These are phyloP conservation scores for Rhynchosporium secalis DNA, from an alignment of 2,329 filamentous ascomycete genomes.

Conservation along the genomic window DNA sequence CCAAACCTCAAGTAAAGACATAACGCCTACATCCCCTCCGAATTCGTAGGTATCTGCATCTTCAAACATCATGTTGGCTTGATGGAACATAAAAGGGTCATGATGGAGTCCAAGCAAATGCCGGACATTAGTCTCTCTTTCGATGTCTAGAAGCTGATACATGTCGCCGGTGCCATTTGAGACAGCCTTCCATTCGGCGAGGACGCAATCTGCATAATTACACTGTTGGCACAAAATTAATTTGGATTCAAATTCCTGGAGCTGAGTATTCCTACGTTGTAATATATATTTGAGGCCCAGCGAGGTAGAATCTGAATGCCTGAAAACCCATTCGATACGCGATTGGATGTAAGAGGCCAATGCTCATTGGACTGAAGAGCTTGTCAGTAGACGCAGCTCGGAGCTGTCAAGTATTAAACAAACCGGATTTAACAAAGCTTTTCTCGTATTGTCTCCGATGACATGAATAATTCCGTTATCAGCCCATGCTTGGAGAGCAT, in stretches of 20 bases:
- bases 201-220: conserved; percentile 55
- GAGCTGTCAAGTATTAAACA: not conserved
- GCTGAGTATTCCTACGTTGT: conserved; percentile 47
- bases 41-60: conserved; percentile 41
- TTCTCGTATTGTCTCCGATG: conserved; percentile 63
- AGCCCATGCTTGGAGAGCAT: conserved; percentile 58
- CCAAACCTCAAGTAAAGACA: conserved; percentile 14
- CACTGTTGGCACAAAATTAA: conserved; percentile 45
- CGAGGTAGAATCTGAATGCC: conserved; percentile 59
- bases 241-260: not conserved
- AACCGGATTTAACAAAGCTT: conserved; percentile 49
- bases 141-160: conserved; percentile 50
- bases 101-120: conserved; percentile 54
- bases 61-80: conserved; percentile 57
- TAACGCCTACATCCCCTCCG: conserved; percentile 1
- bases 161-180: conserved; percentile 56
- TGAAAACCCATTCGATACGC: conserved; percentile 52
- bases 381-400: not conserved
- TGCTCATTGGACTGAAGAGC: conserved; percentile 40
- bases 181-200: conserved; percentile 61
- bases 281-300: conserved; percentile 63
- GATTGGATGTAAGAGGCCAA: conserved; percentile 56
- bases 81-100: conserved; percentile 51
- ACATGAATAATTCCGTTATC: conserved; percentile 61
- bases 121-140: conserved; percentile 54